Evolutionary conservation across 1,284 basidiomycete species (phyloP).

Genomic region (Tilletia horrida): DNA sequence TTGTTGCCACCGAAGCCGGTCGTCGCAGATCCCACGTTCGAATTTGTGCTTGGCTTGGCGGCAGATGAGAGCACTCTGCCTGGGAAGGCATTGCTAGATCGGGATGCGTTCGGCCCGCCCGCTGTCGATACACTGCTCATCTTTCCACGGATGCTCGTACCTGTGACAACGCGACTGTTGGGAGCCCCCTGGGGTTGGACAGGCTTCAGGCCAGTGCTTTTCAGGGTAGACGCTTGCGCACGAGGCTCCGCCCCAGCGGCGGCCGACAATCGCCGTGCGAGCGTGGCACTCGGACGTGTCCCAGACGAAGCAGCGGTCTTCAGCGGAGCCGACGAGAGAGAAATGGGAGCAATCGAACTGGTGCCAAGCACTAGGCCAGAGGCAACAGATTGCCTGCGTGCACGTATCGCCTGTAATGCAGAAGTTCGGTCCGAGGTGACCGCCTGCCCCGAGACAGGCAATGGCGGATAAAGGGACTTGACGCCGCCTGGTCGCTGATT

Average conservation of each 20-base stretch:
- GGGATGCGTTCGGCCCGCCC: background rate
- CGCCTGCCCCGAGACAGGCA: background rate
- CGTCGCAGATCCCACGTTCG: background rate
- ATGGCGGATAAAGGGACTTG: background rate
- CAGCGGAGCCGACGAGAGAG: background rate
- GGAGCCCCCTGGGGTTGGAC: background rate
- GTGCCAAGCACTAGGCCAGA: background rate
- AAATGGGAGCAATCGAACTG: background rate
- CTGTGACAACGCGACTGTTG: background rate
- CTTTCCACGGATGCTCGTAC: background rate
- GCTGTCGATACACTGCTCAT: background rate
- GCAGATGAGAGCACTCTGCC: background rate
- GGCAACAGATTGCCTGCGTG: slow-evolving; percentile 1
- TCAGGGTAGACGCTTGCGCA: background rate
- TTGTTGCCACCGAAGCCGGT: background rate
- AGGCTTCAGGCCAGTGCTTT: too few species aligned
- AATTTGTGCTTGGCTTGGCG: background rate
- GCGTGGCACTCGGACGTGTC: background rate
- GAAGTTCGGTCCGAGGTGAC: background rate
- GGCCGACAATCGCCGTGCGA: background rate
- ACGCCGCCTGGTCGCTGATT: background rate
- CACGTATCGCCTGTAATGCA: background rate
- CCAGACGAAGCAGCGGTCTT: background rate
- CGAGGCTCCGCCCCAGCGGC: background rate
- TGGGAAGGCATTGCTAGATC: background rate